These are phyloP conservation scores for Xerocomus spinulosus DNA, from an alignment of 768 basidiomycete genomes.

Conservation along the genomic window DNA sequence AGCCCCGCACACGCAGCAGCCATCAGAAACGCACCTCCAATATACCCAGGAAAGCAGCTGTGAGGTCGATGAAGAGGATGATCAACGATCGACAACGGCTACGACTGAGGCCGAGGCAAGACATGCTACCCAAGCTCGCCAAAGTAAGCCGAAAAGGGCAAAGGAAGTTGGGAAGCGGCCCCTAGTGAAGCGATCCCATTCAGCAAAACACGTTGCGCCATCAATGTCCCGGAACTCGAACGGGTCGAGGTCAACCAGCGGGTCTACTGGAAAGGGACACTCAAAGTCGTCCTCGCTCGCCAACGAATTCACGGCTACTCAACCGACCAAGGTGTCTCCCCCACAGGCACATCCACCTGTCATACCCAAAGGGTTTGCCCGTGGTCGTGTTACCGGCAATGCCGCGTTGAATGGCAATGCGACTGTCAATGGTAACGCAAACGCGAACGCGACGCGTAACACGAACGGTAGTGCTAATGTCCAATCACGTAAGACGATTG, in stretches of 20 bases:
- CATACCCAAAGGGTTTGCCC: conserved; percentile 11
- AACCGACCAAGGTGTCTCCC: conserved; percentile 8
- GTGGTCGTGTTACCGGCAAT: conserved; percentile 3
- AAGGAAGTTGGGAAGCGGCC: conserved; percentile 32
- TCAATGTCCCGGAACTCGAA: conserved; percentile 39
- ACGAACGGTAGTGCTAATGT: conserved; percentile 12
- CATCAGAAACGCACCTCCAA: conserved; percentile 17
- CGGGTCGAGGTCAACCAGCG: conserved; percentile 32
- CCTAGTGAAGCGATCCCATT: conserved; percentile 25
- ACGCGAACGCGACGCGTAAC: conserved; percentile 10
- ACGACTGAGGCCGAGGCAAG: conserved; percentile 5
- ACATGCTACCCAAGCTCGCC: conserved; percentile 15
- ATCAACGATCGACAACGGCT: conserved; percentile 19
- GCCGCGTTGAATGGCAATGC: conserved; percentile 13
- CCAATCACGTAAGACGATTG: conserved; percentile 39
- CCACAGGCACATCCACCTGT: conserved; percentile 16
- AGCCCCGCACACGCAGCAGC: conserved; percentile 8
- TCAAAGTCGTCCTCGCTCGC: conserved; percentile 3
- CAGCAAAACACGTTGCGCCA: conserved; percentile 27
- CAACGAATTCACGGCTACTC: conserved; percentile 10
- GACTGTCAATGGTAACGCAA: conserved; percentile 7
- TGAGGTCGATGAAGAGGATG: conserved; percentile 13
- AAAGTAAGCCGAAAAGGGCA: conserved; percentile 27
- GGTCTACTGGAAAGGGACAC: conserved; percentile 17
- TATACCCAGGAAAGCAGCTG: conserved; percentile 2